Evolutionary conservation across 225 moss, liverwort and hornwort genomes (phyloP), one percentile per base, ranked within the genome.

Genomic region (Bryoerythrophyllum caledonicum): DNA sequence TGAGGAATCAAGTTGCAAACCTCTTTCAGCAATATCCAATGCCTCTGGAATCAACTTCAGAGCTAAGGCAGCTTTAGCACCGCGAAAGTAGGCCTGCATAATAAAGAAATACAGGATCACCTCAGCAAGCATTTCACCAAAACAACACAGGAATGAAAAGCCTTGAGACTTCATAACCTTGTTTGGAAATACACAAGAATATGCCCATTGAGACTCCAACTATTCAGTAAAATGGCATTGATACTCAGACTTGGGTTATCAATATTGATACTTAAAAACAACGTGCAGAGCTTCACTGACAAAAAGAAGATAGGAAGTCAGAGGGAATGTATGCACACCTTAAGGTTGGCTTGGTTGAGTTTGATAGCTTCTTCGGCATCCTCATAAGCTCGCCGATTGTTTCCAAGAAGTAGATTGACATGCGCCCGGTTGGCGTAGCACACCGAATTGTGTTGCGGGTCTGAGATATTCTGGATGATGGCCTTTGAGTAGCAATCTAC

Each of bases 381-480:
- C 72, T 85, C 89, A 28, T 87, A 78, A 40, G 90, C 94, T 58
- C 94, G 90, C 69, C 94, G 81, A 73, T 90, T 86, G 75, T 99
- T 99, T 61, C 91, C 97, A 65, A 95, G 87, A 48, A 99, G 86
- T 56, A 94, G 72, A 83, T 95, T 90, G 58, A 88, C 91, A 61
- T 99, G 97, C 27, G 97, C 86, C 70, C 94, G 85, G 66, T 97
- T 97, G 59, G 89, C 88, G 66, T 89, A 89, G 67, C 94, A 86
- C 65, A 92, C 82, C 19, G 99, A 93, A 80, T 94, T 94, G 73
- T 84, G 85, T 46, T 77, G 72, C n/a, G 70, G 54, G 59, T 95
- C 86, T 38, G 71, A 37, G 40, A 83, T 63, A 68, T 90, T 92
- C 76, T 93, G 91, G 65, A 67, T 73, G 58, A 99, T 93, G 56